Conservation (phyloP, 768 basidiomycete species). For the Phaffia australis region DNA sequence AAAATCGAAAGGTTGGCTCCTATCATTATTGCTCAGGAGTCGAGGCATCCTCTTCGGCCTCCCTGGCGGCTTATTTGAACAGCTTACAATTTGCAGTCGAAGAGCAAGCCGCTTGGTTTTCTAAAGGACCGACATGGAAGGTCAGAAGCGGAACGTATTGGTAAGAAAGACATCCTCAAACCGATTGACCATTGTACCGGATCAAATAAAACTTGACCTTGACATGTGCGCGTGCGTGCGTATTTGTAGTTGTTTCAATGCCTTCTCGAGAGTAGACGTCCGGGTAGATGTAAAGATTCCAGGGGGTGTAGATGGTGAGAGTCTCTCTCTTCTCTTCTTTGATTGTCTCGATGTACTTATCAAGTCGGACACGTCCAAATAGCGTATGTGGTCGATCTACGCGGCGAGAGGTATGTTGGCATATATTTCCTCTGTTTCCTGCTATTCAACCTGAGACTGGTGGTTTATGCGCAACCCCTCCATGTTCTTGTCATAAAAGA, state of each 20-base stretch:
- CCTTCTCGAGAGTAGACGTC: conserved; percentile 91
- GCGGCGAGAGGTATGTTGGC: conserved; percentile 74
- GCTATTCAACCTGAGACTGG: neutral
- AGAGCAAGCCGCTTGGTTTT: conserved; percentile 84
- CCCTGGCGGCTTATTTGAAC: conserved; percentile 95
- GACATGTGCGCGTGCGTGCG: neutral
- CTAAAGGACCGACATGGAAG: conserved; percentile 73
- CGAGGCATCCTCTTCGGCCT: conserved; percentile 94
- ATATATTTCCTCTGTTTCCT: neutral
- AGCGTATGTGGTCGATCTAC: conserved; percentile 78
- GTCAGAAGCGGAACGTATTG: conserved; percentile 88
- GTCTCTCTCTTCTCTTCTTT: neutral
- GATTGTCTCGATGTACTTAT: conserved; percentile 8
- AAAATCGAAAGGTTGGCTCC: conserved; percentile 60
- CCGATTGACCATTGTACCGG: neutral
- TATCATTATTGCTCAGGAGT: conserved; percentile 99
- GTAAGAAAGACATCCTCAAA: conserved; percentile 40
- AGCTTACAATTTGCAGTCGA: conserved; percentile 93
- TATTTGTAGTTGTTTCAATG: conserved; percentile 74
- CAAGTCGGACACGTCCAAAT: neutral
- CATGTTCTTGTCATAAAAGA: conserved; percentile 38
- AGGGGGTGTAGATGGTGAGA: conserved; percentile 66
- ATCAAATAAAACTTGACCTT: neutral
- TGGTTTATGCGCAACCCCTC: neutral
- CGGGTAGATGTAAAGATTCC: conserved; percentile 98